Base-by-base conservation (phyloP, 768 basidiomycete species). In the Lactifluus rugatus region DNA sequence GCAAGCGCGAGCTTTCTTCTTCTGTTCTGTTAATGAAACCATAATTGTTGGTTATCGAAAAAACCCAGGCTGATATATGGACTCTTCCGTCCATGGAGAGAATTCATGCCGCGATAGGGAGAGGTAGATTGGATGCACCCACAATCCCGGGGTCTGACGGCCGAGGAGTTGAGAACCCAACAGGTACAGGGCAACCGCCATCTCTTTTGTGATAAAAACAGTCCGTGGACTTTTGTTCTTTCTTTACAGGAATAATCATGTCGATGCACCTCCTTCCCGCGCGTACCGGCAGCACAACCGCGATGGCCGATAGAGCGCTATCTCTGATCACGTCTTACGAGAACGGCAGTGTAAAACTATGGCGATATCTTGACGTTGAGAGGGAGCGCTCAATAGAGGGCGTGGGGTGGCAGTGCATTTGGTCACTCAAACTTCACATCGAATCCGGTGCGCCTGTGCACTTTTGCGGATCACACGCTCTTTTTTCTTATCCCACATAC, bases 71-170 rank as follows among this genome's bases (percentile, higher is more conserved):
- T 11, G 95, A 99, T 68, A 73, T 99, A 14, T 99, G 94, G 84
- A 72, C 77, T 10, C 69, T 97, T 9, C 91, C 93, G 0, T 74
- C 77, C 1, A 70, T 75, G 54, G 72, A 81, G 48, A 76, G 95
- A 34, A 65, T 93, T 3, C 93, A 95, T 66, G 90, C 93, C 1
- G 90, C 90, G 0, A 79, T 98, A 50, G 93, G 93, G 9, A 83
- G 82, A 61, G 70, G 74, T 17, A 68, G 70, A 28, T 68, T 74
- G 41, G 59, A 56, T 7, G 56, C 54, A 32, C 58, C 56, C n/a
- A 52, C 23, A 41, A 67, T 71, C 41, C 61, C 73, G 2, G 23
- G 72, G 9, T 66, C 71, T 2, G 78, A 79, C 50, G 79, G 81
- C 2, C 72, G 75, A 17, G 81, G 81, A 23, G 74, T 56, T 13